These are phyloP conservation scores for Calocybe gambosa DNA, from an alignment of 1,284 basidiomycete species.

Conservation along the genomic window DNA sequence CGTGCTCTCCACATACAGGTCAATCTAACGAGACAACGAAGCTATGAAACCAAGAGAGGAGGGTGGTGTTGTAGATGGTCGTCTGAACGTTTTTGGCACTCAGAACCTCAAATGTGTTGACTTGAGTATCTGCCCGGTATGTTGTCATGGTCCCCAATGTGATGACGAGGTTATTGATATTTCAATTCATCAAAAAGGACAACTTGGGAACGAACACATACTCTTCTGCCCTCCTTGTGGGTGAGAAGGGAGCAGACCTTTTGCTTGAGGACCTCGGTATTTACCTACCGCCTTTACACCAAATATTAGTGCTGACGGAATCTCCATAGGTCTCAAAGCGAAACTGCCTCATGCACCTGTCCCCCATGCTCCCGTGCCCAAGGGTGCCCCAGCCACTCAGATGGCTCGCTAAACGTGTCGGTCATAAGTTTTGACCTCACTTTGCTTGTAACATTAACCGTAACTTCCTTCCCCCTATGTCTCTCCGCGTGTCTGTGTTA, in stretches of 20 bases:
- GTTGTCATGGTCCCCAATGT: slow-evolving; percentile 16
- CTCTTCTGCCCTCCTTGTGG: slow-evolving; percentile 61
- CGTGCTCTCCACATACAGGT: too few relatives aligned
- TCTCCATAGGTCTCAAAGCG: slow-evolving; percentile 48
- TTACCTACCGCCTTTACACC: slow-evolving; percentile 9
- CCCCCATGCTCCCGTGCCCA: slow-evolving; percentile 60
- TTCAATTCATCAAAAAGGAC: slow-evolving; percentile 32
- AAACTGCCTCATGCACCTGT: slow-evolving; percentile 60
- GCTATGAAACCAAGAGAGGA: slow-evolving; percentile 75
- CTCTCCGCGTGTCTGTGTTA: neutral
- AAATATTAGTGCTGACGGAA: neutral
- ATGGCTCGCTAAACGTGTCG: slow-evolving; percentile 28
- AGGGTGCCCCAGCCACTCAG: slow-evolving; percentile 50
- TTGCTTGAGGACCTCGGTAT: slow-evolving; percentile 60
- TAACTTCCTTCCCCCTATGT: neutral
- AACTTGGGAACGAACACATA: slow-evolving; percentile 71
- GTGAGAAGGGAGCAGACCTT: slow-evolving; percentile 62
- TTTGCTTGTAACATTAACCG: neutral
- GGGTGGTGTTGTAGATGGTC: slow-evolving; percentile 72
- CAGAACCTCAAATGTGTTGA: slow-evolving; percentile 65
- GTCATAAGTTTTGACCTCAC: neutral
- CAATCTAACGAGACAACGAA: slow-evolving; percentile 17
- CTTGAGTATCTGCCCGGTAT: slow-evolving; percentile 62
- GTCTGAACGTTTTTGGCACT: slow-evolving; percentile 70
- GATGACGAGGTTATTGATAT: neutral